phyloP scores from a whole-genome alignment of 1,284 basidiomycete genomes.

The Afroboletus lepidellus region DNA sequence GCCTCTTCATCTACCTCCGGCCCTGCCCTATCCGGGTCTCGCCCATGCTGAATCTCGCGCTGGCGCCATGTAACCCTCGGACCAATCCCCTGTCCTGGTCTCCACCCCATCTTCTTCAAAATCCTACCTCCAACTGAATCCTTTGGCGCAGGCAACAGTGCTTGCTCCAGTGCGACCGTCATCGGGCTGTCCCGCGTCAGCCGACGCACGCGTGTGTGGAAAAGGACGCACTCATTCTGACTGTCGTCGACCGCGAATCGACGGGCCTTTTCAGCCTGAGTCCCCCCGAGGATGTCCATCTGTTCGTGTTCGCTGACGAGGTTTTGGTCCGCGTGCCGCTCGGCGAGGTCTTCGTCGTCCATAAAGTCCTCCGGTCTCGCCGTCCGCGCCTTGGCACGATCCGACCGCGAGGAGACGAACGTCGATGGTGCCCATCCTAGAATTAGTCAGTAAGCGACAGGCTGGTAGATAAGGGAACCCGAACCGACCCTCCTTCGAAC shows the following conservation, averaged over 20 bases:
- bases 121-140: conserved; percentile 80
- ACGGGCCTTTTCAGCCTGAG: conserved; percentile 46
- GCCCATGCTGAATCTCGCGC: conserved; percentile 66
- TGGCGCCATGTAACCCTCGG: conserved; percentile 83
- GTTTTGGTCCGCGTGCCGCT: conserved; percentile 68
- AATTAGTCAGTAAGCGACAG: too few species aligned
- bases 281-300: conserved; percentile 65
- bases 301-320: conserved; percentile 76
- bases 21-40: conserved; percentile 43
- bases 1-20: conserved; percentile 73
- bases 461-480: not conserved
- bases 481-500: conserved; percentile 84
- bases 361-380: conserved; percentile 89
- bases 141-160: conserved; percentile 59
- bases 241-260: conserved; percentile 35
- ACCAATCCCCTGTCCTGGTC: conserved; percentile 88
- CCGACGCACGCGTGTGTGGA: not conserved
- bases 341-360: conserved; percentile 97
- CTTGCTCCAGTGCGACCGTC: conserved; percentile 55
- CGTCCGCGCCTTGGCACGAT: conserved; percentile 63
- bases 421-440: conserved; percentile 92
- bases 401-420: conserved; percentile 83
- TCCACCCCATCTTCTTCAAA: conserved; percentile 95
- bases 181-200: conserved; percentile 49
- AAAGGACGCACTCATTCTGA: conserved; percentile 58